phyloP scores from a whole-genome alignment of 306 rosid species.

The Prunus dulcis region DNA sequence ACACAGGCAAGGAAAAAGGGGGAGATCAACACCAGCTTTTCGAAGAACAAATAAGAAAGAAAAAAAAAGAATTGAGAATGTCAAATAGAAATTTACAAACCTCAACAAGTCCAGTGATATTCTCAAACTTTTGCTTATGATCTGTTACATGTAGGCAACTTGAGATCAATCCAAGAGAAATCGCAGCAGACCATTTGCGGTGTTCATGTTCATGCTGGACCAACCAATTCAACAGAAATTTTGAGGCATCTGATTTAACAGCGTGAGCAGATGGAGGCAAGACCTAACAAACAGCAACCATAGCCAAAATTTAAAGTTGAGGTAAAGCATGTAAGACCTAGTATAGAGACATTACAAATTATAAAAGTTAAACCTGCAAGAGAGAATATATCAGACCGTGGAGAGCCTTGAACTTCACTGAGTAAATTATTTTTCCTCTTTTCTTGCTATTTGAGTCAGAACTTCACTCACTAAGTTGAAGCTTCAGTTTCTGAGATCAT shows the following conservation, averaged over 20 bases:
- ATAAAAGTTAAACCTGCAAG: slow-evolving; percentile 1
- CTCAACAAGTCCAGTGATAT: slow-evolving; percentile 78
- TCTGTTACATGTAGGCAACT: slow-evolving; percentile 90
- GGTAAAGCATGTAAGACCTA: slow-evolving; percentile 1
- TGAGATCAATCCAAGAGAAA: slow-evolving; percentile 89
- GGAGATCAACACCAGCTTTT: background rate
- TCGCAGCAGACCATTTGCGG: slow-evolving; percentile 88
- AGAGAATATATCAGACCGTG: background rate
- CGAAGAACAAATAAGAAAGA: too few species aligned
- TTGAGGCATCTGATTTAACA: slow-evolving; percentile 87
- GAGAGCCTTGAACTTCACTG: background rate
- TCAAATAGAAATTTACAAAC: slow-evolving; percentile 36
- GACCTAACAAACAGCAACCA: slow-evolving; percentile 45
- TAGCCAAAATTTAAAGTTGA: slow-evolving; percentile 11
- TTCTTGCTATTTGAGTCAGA: background rate
- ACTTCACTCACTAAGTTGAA: background rate
- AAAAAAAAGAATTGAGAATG: background rate
- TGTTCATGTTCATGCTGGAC: slow-evolving; percentile 87
- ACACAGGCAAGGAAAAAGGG: slow-evolving; percentile 4
- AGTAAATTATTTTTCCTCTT: background rate
- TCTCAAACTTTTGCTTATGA: slow-evolving; percentile 77
- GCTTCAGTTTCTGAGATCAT: background rate
- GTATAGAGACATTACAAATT: background rate
- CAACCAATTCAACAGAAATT: slow-evolving; percentile 87
- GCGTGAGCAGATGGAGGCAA: slow-evolving; percentile 86